These are phyloP conservation scores for Pleomassaria siparia DNA, from an alignment of 2,329 filamentous ascomycete species.

Conservation along the genomic window DNA sequence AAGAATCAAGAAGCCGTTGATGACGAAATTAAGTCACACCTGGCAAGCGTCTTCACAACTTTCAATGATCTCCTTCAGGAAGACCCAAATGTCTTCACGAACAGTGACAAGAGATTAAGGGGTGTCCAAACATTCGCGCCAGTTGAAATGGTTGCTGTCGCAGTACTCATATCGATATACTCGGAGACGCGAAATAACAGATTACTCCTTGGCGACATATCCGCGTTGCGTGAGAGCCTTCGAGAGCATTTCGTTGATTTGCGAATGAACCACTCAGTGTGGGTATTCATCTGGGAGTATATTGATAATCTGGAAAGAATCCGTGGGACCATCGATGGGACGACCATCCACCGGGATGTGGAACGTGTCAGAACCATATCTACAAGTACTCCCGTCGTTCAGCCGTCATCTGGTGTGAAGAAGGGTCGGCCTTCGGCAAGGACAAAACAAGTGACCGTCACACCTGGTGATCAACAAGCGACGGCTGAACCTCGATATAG, in stretches of 20 bases:
- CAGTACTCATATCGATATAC: conserved; percentile 37
- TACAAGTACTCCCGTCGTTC: conserved; percentile 1
- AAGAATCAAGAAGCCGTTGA: conserved; percentile 28
- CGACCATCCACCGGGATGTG: conserved; percentile 15
- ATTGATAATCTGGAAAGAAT: conserved; percentile 30
- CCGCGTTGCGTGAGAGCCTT: conserved; percentile 22
- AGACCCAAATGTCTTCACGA: conserved; percentile 32
- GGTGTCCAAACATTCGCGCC: conserved; percentile 39
- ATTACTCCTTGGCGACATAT: conserved; percentile 35
- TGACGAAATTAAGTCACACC: conserved; percentile 33
- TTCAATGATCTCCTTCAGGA: conserved; percentile 29
- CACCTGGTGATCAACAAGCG: conserved; percentile 5
- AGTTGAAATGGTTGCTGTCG: conserved; percentile 39
- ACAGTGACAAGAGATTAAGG: conserved; percentile 24
- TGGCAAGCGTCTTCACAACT: conserved; percentile 35
- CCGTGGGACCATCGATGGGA: conserved; percentile 27
- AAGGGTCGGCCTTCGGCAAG: conserved; percentile 7
- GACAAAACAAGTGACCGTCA: conserved; percentile 10
- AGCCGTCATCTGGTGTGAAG: conserved; percentile 4
- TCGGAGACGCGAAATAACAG: conserved; percentile 27
- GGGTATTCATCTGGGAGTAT: conserved; percentile 37
- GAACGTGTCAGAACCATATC: background rate
- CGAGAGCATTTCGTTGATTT: conserved; percentile 34
- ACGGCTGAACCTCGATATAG: conserved; percentile 2
- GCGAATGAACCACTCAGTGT: conserved; percentile 24